These are phyloP conservation scores for Massariosphaeria phaeospora DNA, from an alignment of 495 filamentous ascomycete species.

Conservation along the genomic window DNA sequence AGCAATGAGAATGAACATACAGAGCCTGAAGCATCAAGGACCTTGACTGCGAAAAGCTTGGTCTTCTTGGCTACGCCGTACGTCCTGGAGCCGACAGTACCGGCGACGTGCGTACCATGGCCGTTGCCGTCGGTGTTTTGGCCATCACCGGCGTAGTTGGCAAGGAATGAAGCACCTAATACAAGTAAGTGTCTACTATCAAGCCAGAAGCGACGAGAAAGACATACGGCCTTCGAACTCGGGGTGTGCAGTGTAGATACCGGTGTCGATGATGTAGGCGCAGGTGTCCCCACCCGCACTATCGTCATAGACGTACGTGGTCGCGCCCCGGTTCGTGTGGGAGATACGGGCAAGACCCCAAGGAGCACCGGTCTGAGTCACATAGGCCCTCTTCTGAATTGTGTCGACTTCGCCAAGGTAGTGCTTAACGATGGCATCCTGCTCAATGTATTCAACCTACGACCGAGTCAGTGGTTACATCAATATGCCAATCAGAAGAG, in stretches of 20 bases:
- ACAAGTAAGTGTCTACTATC: neutral
- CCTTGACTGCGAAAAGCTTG: conserved; percentile 58
- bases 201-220: neutral
- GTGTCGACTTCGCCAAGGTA: conserved; percentile 5
- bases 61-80: conserved; percentile 63
- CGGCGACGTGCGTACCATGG: conserved; percentile 63
- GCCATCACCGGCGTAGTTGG: conserved; percentile 32
- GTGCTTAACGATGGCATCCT: conserved; percentile 24
- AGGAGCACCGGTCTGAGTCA: conserved; percentile 24
- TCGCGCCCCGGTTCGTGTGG: conserved; percentile 9
- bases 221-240: conserved; percentile 34
- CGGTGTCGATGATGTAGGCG: conserved; percentile 34
- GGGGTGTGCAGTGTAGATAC: conserved; percentile 28
- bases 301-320: conserved; percentile 24
- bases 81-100: conserved; percentile 55
- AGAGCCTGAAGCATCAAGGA: conserved; percentile 50
- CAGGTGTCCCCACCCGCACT: conserved; percentile 27
- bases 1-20: conserved; percentile 1
- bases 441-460: conserved; percentile 34
- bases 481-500: no score
- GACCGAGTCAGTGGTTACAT: neutral
- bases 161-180: conserved; percentile 26
- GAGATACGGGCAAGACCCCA: conserved; percentile 37
- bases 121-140: conserved; percentile 48
- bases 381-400: conserved; percentile 10